Conservation (phyloP, 78 protist species). For the Dictyostelium firmibasis region DNA sequence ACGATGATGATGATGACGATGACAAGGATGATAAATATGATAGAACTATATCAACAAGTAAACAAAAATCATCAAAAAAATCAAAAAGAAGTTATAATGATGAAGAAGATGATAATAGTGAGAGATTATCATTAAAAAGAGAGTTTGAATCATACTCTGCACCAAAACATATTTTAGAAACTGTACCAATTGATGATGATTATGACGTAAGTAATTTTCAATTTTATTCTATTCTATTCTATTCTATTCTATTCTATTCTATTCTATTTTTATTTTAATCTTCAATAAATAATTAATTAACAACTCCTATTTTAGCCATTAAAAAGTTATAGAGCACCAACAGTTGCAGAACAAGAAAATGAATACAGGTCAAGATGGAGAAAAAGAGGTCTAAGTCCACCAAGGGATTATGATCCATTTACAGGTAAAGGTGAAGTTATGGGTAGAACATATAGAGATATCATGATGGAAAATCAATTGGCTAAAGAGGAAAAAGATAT, state of each 20-base stretch:
- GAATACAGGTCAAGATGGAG: slow-evolving; percentile 73
- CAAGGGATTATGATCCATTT: slow-evolving; percentile 75
- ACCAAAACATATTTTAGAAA: slow-evolving; percentile 46
- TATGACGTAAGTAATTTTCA: not conserved
- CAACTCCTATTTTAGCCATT: too few species aligned
- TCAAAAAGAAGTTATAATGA: not conserved
- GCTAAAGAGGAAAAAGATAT: slow-evolving; percentile 66
- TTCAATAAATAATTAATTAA: too few species aligned
- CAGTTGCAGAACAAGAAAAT: slow-evolving; percentile 65
- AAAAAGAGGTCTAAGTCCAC: slow-evolving; percentile 60
- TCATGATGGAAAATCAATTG: slow-evolving; percentile 31
- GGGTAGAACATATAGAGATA: slow-evolving; percentile 42
- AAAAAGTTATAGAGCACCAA: slow-evolving; percentile 34
- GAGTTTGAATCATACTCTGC: slow-evolving; percentile 66
- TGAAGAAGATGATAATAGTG: not conserved
- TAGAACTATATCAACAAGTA: not conserved
- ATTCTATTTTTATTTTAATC: not conserved
- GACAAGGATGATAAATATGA: not conserved
- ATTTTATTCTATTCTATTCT: not conserved
- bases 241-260: not conserved
- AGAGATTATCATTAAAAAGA: not conserved
- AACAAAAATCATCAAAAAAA: not conserved
- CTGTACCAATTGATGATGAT: slow-evolving; percentile 43
- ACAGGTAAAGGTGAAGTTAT: slow-evolving; percentile 44
- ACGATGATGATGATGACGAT: not conserved